phyloP scores from a whole-genome alignment of 2,329 filamentous ascomycete genomes.

The Karstenula rhodostoma region DNA sequence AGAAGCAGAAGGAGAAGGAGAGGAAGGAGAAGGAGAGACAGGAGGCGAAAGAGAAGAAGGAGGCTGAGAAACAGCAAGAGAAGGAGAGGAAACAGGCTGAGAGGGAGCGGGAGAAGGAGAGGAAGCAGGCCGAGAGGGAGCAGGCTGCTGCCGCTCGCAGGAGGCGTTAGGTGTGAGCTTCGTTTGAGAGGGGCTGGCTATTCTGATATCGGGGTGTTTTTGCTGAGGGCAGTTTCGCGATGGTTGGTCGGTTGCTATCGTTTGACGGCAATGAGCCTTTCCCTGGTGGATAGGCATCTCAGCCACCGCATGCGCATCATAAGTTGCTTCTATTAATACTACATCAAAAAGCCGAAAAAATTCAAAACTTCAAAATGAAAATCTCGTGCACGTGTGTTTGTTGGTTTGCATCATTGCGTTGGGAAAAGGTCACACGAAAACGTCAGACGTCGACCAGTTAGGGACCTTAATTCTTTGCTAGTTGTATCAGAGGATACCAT shows the following conservation, averaged over 20 bases:
- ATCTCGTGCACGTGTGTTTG: not conserved
- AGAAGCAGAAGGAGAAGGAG: constrained; percentile 2
- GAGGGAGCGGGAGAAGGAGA: not conserved
- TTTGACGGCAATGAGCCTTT: not conserved
- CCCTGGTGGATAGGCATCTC: not conserved
- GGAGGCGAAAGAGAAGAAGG: not conserved
- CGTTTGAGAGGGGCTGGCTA: not conserved
- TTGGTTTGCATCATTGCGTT: not conserved
- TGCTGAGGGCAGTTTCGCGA: not conserved
- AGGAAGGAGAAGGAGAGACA: not conserved
- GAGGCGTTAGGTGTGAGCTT: not conserved
- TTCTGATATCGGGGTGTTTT: not conserved
- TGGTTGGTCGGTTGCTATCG: not conserved
- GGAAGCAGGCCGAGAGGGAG: not conserved
- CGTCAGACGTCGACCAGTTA: too few relatives aligned
- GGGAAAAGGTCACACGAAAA: not conserved
- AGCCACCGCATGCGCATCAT: not conserved
- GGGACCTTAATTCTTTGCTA: too few relatives aligned
- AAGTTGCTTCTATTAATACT: not conserved
- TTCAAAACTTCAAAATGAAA: not conserved
- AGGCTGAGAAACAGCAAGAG: constrained; percentile 1
- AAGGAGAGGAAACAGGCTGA: not conserved
- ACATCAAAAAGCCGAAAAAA: not conserved
- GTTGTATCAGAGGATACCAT: too few relatives aligned
- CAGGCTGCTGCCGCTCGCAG: not conserved